Evolutionary conservation across 2,329 filamentous ascomycete genomes (phyloP).

Genomic region (Fusarium sp.): DNA sequence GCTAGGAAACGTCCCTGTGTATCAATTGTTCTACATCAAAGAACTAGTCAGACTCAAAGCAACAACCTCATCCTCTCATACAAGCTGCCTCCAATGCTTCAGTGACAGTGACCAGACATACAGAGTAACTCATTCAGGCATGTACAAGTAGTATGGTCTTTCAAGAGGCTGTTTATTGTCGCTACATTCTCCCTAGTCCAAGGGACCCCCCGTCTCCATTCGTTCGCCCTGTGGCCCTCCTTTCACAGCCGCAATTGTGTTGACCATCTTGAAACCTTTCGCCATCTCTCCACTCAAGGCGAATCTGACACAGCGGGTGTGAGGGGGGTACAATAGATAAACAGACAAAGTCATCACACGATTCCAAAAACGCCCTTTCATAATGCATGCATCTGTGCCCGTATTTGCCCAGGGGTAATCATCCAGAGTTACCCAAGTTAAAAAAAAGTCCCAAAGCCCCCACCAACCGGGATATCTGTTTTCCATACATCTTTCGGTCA

Average conservation of each 20-base stretch:
- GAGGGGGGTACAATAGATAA: not conserved
- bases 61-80: not conserved
- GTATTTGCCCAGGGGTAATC: conserved; percentile 19
- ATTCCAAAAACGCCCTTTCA: conserved; percentile 41
- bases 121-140: not conserved
- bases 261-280: conserved; percentile 64
- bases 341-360: conserved; percentile 19
- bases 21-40: not conserved
- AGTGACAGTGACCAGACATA: not conserved
- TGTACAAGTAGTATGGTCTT: not conserved
- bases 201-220: not conserved
- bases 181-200: not conserved
- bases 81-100: not conserved
- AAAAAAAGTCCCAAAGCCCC: conserved; percentile 6
- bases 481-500: not conserved
- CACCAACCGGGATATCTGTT: conserved; percentile 11
- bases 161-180: not conserved
- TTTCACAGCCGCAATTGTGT: not conserved
- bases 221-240: conserved; percentile 39
- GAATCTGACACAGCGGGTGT: not conserved
- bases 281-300: conserved; percentile 80
- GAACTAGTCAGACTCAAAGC: not conserved
- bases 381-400: conserved; percentile 41
- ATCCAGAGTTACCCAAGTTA: conserved; percentile 22
- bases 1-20: not conserved